phyloP scores from a whole-genome alignment of 2,329 filamentous ascomycete genomes.

The Plenodomus biglobosus region DNA sequence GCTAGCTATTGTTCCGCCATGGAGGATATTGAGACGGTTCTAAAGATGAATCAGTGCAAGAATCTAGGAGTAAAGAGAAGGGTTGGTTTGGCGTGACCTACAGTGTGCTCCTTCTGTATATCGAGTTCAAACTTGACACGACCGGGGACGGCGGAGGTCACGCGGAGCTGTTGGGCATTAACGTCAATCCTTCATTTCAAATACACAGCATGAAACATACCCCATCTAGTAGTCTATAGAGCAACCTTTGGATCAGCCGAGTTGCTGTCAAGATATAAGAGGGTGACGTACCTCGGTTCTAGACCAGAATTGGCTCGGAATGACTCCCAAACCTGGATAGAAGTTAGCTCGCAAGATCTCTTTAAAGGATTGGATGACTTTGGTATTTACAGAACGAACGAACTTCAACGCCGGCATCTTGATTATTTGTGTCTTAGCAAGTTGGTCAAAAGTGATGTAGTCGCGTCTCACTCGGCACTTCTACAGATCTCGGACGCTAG shows the following conservation, averaged over 20 bases:
- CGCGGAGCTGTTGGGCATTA: constrained; percentile 57
- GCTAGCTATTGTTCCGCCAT: constrained; percentile 77
- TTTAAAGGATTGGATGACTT: not conserved
- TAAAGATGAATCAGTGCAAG: constrained; percentile 39
- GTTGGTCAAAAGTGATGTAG: constrained; percentile 26
- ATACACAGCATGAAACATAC: too few relatives aligned
- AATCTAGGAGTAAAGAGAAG: not conserved
- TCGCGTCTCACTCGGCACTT: constrained; percentile 24
- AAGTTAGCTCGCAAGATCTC: too few relatives aligned
- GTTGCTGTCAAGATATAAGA: not conserved
- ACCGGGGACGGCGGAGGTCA: constrained; percentile 65
- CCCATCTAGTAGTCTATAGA: constrained; percentile 47
- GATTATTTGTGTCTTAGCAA: not conserved
- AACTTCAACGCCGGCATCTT: constrained; percentile 58
- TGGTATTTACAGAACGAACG: constrained; percentile 62
- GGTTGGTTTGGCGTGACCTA: too few relatives aligned
- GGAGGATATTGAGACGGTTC: constrained; percentile 76
- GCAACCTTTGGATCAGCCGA: not conserved
- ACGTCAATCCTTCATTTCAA: not conserved
- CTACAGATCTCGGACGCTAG: constrained; percentile 16
- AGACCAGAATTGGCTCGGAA: constrained; percentile 85
- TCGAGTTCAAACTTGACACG: constrained; percentile 75
- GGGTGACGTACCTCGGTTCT: constrained; percentile 72
- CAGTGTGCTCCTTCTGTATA: constrained; percentile 74
- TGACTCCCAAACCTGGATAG: constrained; percentile 72